A percentile compares a stretch with the other conserved stretches of the same genome.
phyloP scores from a whole-genome alignment of 805 yeast genomes.

The Monosporozyma siamensis region DNA sequence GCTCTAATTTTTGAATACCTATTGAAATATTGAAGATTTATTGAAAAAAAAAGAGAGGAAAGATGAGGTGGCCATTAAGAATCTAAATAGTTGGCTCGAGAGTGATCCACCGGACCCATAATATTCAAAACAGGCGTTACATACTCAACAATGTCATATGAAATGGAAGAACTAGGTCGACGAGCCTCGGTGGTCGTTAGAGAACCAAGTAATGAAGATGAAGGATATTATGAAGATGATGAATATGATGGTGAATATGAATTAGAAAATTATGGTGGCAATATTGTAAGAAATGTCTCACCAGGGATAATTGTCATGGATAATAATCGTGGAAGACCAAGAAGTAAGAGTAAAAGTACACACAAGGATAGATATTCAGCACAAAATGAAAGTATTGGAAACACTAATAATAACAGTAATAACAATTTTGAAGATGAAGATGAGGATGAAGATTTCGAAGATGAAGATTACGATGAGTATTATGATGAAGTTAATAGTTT shows the following conservation, averaged over 20 bases:
- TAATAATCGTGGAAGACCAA: not conserved
- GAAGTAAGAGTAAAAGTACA: conserved; percentile 1
- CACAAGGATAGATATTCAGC: not conserved
- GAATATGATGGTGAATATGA: conserved; percentile 1
- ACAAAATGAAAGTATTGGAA: not conserved
- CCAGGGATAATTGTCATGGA: not conserved
- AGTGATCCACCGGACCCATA: too few relatives aligned
- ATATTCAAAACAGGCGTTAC: too few relatives aligned
- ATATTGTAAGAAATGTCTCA: not conserved
- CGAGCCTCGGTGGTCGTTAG: conserved; percentile 1
- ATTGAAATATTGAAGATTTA: too few relatives aligned
- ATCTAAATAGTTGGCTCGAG: too few relatives aligned
- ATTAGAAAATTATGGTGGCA: not conserved
- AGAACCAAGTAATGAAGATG: conserved; percentile 1
- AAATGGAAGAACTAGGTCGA: not conserved
- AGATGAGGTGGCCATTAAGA: too few relatives aligned
- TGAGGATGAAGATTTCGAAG: conserved; percentile 1
- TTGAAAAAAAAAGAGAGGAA: too few relatives aligned
- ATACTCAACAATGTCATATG: conserved; percentile 1
- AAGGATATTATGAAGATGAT: conserved; percentile 2
- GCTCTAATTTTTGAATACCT: too few relatives aligned
- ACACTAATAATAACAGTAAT: not conserved
- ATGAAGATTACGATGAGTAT: conserved; percentile 3
- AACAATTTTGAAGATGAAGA: not conserved
- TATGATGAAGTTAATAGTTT: not conserved